Percentiles rank a stretch among this genome's conserved stretches.
Evolutionary conservation across 768 basidiomycete species (phyloP).

Genomic region (Naganishia onofrii): DNA sequence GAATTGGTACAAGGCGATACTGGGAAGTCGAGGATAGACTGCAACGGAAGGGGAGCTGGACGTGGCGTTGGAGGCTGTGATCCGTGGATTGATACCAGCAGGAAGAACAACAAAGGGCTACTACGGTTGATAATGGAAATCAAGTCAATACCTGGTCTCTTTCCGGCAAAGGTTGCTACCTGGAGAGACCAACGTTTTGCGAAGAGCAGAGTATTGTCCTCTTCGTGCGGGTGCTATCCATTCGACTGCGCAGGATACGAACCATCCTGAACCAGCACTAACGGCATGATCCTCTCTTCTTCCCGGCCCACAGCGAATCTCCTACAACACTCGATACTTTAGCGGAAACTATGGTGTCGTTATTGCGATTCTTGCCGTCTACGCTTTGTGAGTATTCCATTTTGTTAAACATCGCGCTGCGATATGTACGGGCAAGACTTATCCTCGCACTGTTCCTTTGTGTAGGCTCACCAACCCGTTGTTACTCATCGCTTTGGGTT

Average conservation of each 20-base stretch:
- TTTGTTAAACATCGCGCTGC: not conserved
- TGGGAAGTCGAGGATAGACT: not conserved
- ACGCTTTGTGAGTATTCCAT: constrained; percentile 64
- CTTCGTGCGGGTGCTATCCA: too few species aligned
- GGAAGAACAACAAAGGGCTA: too few species aligned
- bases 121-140: too few species aligned
- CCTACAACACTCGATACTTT: constrained; percentile 68
- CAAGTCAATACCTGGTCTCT: too few species aligned
- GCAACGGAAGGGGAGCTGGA: not conserved
- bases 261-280: not conserved
- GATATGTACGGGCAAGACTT: not conserved
- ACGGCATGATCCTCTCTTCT: not conserved
- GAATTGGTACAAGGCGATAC: not conserved
- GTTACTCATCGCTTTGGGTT: constrained; percentile 75
- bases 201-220: too few species aligned
- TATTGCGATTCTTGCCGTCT: constrained; percentile 80
- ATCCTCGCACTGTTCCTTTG: not conserved
- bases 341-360: constrained; percentile 89
- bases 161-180: too few species aligned
- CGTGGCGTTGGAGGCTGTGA: too few species aligned
- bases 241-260: too few species aligned
- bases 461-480: constrained; percentile 73
- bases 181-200: too few species aligned
- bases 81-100: too few species aligned
- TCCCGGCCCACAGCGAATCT: constrained; percentile 7